Evolutionary conservation across 2,329 filamentous ascomycete species (phyloP), one percentile per base, ranked within the genome.

Genomic region (Xylaria sp.): DNA sequence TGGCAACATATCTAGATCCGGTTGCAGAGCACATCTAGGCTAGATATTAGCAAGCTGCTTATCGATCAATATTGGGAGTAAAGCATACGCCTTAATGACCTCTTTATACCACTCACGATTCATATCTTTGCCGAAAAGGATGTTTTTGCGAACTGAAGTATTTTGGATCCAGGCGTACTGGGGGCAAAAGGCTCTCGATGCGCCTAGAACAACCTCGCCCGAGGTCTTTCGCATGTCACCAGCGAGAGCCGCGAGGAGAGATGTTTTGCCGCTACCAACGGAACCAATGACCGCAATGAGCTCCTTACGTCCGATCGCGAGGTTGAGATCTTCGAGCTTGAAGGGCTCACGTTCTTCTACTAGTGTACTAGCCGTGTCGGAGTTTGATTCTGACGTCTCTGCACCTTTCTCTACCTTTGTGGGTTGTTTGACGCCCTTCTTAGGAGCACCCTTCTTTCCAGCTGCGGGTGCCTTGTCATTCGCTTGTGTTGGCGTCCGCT

Each of bases 121-220:
- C 81, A 91, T 88, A 0, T 89, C 87, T 73, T 93, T 95, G 11
- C 95, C 95, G 75, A 98, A 98, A 0, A 93, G 81, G 67, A 99
- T 97, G 75, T 99, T 99, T 39, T 97, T 89, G 69, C 89, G 90
- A 3, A 98, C 87, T 0, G 91, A 93, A 0, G 93, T 86, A 76
- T 98, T 98, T 77, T 98, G 95, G 57, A 99, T 97, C 96, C 96
- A 99, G 0, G 96, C 93, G 76, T 97, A 97, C 78, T 99, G 95
- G 0, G 95, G 95, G 72, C 96, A 98, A 75, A 97, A 98, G 0
- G 95, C 93, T 69, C 94, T 86, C 2, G 89, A 90, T 0, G 93
- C 93, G 48, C 94, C 93, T 73, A 96, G 86, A 0, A 88, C 86
- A 5, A 97, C 86, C 45, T 91, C 86, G 11, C 94, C 94, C 3